phyloP scores from a whole-genome alignment of 106 monocot species.

The Dendrobium chrysotoxum region DNA sequence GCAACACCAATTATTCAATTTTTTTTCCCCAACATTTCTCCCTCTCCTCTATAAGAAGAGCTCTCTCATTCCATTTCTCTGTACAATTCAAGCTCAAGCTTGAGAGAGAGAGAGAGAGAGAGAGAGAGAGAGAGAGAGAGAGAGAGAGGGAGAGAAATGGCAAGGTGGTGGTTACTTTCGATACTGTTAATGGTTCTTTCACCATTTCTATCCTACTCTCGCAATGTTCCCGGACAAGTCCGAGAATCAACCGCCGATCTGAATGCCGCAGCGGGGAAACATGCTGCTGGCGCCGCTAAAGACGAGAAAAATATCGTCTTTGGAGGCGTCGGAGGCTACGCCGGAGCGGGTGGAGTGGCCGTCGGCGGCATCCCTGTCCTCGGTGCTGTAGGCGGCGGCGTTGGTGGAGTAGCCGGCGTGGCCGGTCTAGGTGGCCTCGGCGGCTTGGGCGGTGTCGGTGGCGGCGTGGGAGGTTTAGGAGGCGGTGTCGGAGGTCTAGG shows the following conservation, averaged over 20 bases:
- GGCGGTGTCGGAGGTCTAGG: neutral
- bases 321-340: conserved; percentile 13
- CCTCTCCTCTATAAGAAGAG: too few species aligned
- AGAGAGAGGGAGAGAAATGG: conserved; percentile 9
- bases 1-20: too few species aligned
- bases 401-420: neutral
- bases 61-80: too few species aligned
- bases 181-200: neutral
- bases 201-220: neutral
- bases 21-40: too few species aligned
- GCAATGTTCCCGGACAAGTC: neutral
- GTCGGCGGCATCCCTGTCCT: conserved; percentile 2
- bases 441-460: neutral
- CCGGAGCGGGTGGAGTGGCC: conserved; percentile 7
- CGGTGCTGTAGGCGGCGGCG: neutral
- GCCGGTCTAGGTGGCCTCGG: neutral
- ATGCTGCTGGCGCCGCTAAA: too few species aligned
- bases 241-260: too few species aligned
- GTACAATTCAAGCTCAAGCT: neutral
- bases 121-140: conserved; percentile 11
- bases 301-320: conserved; percentile 15
- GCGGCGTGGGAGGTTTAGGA: neutral
- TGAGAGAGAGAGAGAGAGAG: conserved; percentile 12
- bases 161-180: neutral
- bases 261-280: too few species aligned